These are phyloP conservation scores for Onygenales sp. DNA, from an alignment of 2,329 filamentous ascomycete species.

Conservation along the genomic window DNA sequence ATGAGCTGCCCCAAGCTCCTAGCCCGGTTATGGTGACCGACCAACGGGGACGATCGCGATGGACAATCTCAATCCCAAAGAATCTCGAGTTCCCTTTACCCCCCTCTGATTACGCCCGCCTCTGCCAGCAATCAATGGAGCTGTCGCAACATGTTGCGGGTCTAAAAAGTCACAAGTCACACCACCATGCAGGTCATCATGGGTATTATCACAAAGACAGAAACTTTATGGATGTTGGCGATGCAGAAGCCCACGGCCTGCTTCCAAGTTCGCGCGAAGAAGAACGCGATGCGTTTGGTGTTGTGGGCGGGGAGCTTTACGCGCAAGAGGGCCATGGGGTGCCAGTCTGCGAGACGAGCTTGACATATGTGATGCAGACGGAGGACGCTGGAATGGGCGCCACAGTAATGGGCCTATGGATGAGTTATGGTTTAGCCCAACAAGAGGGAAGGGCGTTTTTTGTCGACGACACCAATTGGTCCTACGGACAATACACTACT, in stretches of 20 bases:
- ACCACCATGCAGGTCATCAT: constrained; percentile 22
- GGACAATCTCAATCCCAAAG: constrained; percentile 73
- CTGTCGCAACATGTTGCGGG: constrained; percentile 51
- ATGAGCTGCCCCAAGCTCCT: constrained; percentile 59
- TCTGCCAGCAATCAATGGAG: constrained; percentile 59
- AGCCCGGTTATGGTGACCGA: constrained; percentile 64
- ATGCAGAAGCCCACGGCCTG: constrained; percentile 58
- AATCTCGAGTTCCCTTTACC: constrained; percentile 57
- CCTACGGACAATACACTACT: constrained; percentile 64
- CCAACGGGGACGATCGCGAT: constrained; percentile 54
- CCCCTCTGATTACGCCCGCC: constrained; percentile 56
- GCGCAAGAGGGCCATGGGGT: constrained; percentile 9
- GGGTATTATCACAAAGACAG: constrained; percentile 54
- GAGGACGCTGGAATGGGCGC: constrained; percentile 67
- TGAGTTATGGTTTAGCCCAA: constrained; percentile 69
- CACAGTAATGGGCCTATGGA: constrained; percentile 71
- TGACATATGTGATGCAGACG: constrained; percentile 71
- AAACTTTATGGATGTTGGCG: constrained; percentile 64
- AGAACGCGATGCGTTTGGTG: not conserved
- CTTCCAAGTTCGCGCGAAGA: constrained; percentile 36
- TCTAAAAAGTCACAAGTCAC: constrained; percentile 31
- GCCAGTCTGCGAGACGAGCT: constrained; percentile 56
- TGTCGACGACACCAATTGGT: constrained; percentile 74
- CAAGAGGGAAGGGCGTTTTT: constrained; percentile 70
- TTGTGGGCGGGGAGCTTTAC: constrained; percentile 28